Evolutionary conservation across 257 asterid genomes (phyloP).

Genomic region (Primulina eburnea): DNA sequence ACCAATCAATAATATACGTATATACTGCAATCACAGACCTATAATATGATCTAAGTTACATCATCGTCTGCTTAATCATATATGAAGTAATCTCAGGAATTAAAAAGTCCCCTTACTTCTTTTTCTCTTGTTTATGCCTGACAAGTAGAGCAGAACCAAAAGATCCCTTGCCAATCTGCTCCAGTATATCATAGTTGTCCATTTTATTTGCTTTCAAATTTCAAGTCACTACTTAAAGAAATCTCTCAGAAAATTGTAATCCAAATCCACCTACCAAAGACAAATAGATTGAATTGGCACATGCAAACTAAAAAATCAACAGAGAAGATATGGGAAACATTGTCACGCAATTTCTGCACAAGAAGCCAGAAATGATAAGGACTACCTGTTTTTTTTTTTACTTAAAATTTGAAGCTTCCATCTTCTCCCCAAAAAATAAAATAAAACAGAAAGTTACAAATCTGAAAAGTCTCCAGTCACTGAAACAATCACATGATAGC

Average conservation of each 20-base stretch:
- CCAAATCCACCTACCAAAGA: constrained; percentile 21
- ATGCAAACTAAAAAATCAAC: constrained; percentile 7
- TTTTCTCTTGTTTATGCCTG: constrained; percentile 87
- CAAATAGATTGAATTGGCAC: constrained; percentile 13
- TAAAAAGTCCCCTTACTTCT: constrained; percentile 56
- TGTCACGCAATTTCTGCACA: neutral
- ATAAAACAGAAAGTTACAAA: constrained; percentile 13
- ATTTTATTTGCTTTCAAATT: constrained; percentile 32
- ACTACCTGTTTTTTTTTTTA: too few species aligned
- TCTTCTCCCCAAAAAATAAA: constrained; percentile 25
- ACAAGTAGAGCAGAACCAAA: constrained; percentile 97
- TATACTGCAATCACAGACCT: constrained; percentile 5
- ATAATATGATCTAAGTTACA: neutral
- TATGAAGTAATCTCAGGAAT: neutral
- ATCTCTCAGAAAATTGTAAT: constrained; percentile 13
- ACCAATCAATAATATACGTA: neutral
- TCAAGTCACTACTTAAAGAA: constrained; percentile 4
- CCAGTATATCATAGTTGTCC: constrained; percentile 86
- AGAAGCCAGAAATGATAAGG: constrained; percentile 9
- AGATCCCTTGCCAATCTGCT: constrained; percentile 96
- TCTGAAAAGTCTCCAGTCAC: constrained; percentile 18
- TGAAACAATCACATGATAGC: constrained; percentile 13
- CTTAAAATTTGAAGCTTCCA: neutral
- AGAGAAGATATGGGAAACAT: neutral
- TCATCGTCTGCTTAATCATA: neutral